phyloP scores from a whole-genome alignment of 441 rosid species.

The Arabidopsis hybrid region DNA sequence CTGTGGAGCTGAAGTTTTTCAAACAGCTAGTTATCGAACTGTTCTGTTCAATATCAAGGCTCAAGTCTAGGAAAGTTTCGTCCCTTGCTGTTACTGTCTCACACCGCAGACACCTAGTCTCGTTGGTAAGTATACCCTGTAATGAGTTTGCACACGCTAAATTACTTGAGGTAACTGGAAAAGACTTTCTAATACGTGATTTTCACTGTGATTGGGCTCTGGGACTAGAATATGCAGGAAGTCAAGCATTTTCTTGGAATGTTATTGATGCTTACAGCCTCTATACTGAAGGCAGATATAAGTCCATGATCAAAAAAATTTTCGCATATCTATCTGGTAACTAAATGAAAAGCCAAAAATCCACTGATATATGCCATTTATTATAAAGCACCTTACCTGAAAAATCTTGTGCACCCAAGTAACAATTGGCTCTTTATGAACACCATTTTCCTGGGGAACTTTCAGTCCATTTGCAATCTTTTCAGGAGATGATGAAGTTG shows the following conservation, averaged over 20 bases:
- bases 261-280: neutral
- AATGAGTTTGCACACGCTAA: conserved; percentile 32
- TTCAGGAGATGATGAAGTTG: conserved; percentile 68
- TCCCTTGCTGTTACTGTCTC: conserved; percentile 97
- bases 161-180: conserved; percentile 6
- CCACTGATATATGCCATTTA: neutral
- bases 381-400: conserved; percentile 56
- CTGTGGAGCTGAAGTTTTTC: conserved; percentile 96
- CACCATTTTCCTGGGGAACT: conserved; percentile 62
- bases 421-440: conserved; percentile 74
- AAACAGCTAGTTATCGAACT: conserved; percentile 95
- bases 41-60: conserved; percentile 97
- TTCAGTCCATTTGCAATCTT: conserved; percentile 72
- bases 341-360: conserved; percentile 9
- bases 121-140: conserved; percentile 93
- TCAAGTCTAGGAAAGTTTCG: conserved; percentile 87
- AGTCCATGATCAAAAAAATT: neutral
- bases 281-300: neutral
- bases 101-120: conserved; percentile 91
- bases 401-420: conserved; percentile 97
- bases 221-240: conserved; percentile 15
- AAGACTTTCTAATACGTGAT: neutral
- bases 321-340: neutral
- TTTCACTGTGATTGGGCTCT: neutral
- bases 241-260: neutral